Percentiles rank a stretch among this genome's conserved stretches.
Evolutionary conservation across 768 basidiomycete genomes (phyloP).

Genomic region (Pseudohyphozyma bogoriensis): DNA sequence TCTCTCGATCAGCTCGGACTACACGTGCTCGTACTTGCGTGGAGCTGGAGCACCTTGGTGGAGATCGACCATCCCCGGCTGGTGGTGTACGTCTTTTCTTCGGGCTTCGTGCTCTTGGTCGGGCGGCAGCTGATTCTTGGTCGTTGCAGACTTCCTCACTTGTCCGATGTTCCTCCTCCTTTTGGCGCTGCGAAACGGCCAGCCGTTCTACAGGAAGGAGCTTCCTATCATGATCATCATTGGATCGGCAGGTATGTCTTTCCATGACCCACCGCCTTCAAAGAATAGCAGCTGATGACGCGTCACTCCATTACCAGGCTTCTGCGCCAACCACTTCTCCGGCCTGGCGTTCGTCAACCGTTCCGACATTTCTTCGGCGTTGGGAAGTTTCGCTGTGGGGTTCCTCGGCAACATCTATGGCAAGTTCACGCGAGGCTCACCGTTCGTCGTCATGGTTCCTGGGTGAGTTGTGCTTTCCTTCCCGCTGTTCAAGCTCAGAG

Average conservation of each 20-base stretch:
- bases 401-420: constrained; percentile 68
- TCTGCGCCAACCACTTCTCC: constrained; percentile 64
- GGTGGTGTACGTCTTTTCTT: constrained; percentile 51
- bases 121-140: background rate
- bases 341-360: constrained; percentile 39
- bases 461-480: constrained; percentile 37
- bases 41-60: constrained; percentile 57
- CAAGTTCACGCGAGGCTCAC: constrained; percentile 55
- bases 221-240: constrained; percentile 40
- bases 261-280: constrained; percentile 6
- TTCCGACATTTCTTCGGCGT: constrained; percentile 62
- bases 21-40: constrained; percentile 53
- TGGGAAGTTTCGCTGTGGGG: constrained; percentile 73
- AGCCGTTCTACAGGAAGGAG: constrained; percentile 40
- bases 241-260: constrained; percentile 14
- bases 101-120: background rate
- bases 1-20: constrained; percentile 45
- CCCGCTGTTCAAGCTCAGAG: too few species aligned
- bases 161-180: constrained; percentile 61
- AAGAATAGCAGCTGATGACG: too few species aligned
- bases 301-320: constrained; percentile 56
- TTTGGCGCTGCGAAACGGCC: constrained; percentile 52
- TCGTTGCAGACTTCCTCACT: constrained; percentile 52
- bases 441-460: constrained; percentile 71
- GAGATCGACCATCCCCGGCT: constrained; percentile 55